Conservation (phyloP, 345 rosid genomes). For the Reutealis trisperma region DNA sequence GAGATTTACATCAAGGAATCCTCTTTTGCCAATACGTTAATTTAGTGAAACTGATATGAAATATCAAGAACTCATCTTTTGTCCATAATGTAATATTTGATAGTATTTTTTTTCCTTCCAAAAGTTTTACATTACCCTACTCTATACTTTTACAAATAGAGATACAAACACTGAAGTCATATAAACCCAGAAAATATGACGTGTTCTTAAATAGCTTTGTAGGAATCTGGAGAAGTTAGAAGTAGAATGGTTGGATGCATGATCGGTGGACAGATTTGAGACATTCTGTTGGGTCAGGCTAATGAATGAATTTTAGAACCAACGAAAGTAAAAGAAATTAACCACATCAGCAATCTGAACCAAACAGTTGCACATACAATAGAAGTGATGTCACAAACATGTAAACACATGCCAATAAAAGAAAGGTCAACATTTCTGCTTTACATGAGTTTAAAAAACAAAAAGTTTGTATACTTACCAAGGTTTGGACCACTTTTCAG, state of each 20-base stretch:
- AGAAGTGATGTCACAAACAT: background rate
- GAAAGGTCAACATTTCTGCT: background rate
- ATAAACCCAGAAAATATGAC: background rate
- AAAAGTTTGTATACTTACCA: constrained; percentile 38
- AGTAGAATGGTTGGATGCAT: background rate
- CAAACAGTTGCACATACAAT: background rate
- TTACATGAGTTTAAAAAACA: background rate
- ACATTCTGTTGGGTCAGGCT: background rate
- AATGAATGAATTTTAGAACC: too few species aligned
- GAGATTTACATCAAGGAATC: too few species aligned
- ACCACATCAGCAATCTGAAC: background rate
- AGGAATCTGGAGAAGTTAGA: background rate
- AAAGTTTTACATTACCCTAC: too few species aligned
- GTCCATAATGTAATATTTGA: too few species aligned
- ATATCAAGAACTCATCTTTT: too few species aligned
- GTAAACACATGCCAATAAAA: background rate
- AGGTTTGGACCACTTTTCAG: constrained; percentile 78
- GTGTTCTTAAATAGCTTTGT: background rate
- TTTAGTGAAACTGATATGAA: too few species aligned
- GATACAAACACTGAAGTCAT: too few species aligned
- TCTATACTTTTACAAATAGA: too few species aligned
- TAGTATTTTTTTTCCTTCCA: too few species aligned
- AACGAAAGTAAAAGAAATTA: background rate
- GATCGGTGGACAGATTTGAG: background rate
- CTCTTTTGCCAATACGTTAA: too few species aligned